These are phyloP conservation scores for Colletotrichum ledebouriae DNA, from an alignment of 2,329 filamentous ascomycete species.

Conservation along the genomic window DNA sequence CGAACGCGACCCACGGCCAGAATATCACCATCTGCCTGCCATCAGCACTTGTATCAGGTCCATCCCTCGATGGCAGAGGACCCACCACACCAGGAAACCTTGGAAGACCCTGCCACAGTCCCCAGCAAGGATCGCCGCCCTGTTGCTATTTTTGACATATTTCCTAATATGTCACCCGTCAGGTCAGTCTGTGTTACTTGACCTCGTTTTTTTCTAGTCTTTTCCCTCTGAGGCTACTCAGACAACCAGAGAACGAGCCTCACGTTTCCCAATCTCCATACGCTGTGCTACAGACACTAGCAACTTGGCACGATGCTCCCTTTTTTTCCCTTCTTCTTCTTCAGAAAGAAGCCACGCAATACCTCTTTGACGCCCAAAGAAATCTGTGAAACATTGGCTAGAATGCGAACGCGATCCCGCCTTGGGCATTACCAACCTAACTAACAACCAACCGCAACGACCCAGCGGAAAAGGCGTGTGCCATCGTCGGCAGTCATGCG, in stretches of 20 bases:
- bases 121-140: conserved; percentile 9
- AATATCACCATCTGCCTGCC: background rate
- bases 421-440: background rate
- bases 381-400: conserved; percentile 2
- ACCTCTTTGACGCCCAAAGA: background rate
- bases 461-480: background rate
- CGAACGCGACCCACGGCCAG: conserved; percentile 6
- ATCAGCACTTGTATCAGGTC: no score
- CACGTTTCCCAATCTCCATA: background rate
- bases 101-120: conserved; percentile 4
- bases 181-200: no score
- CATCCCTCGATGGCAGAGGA: conserved; percentile 12
- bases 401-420: background rate
- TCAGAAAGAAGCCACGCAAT: background rate
- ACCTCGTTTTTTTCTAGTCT: no score
- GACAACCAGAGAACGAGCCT: no score
- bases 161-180: conserved; percentile 1
- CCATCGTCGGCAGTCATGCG: no score
- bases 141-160: conserved; percentile 17
- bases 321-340: no score
- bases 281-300: background rate
- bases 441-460: background rate
- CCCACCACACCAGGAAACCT: conserved; percentile 10
- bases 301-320: background rate
- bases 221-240: no score